Evolutionary conservation across 2,329 filamentous ascomycete genomes (phyloP), one percentile per base, ranked within the genome.

Genomic region (Dendrostoma leiphaemia): DNA sequence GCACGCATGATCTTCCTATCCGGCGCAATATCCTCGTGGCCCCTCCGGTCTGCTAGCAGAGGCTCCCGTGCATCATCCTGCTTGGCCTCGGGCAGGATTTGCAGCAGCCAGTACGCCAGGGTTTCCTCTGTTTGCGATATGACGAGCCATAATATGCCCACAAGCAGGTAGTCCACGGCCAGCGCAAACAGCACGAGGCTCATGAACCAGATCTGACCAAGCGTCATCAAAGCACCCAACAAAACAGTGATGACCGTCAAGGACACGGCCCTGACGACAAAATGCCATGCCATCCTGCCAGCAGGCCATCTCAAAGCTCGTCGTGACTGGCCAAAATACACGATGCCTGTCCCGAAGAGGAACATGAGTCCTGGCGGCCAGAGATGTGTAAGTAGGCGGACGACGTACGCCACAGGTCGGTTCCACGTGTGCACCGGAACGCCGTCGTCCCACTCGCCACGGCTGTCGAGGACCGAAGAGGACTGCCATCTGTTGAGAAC

Each of bases 361-460:
- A 78, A 72, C 0, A 71, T 72, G 57, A 78, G 77, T 7, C 75
- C 75, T 0, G 75, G 65, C 2, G 70, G 75, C 63, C 75, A 78
- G 6, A 77, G 67, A 21, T 78, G 75, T 0, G 74, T 74, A 4
- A 77, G 61, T 0, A 70, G 70, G 7, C 75, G 72, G 23, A 74
- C 62, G n/a, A 65, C 43, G 55, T 73, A 75, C 6, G 67, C 72
- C 4, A 66, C 58, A 0, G 68, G 62, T 0, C 62, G 63, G 52
- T 74, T 77, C 73, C 73, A 77, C 4, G 56, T 45, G 17, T 52
- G 58, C 23, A 77, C 65, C 4, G 66, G 59, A 1, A 52, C 37
- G 19, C 71, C 65, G 60, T 29, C 29, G 34, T 76, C 74, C 21
- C 51, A 48, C 57, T 77, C 74, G 1, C 60, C 56, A 19, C 12